These are phyloP conservation scores for Lenzites betulinus DNA, from an alignment of 768 basidiomycete genomes.

Conservation along the genomic window DNA sequence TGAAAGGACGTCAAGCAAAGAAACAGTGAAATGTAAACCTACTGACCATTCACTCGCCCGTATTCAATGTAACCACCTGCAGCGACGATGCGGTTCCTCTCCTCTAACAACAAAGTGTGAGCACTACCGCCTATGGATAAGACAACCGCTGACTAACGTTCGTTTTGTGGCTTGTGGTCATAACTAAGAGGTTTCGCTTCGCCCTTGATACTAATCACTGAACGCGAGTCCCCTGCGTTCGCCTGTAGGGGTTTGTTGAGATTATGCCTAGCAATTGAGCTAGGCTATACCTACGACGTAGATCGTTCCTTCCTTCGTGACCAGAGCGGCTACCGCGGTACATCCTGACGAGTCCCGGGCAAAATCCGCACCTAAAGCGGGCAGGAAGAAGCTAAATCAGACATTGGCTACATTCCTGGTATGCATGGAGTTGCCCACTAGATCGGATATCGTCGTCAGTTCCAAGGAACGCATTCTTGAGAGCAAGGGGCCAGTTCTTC, in stretches of 20 bases:
- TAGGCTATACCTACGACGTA: conserved; percentile 81
- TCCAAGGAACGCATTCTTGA: conserved; percentile 89
- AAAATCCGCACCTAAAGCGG: conserved; percentile 72
- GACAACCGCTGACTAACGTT: conserved; percentile 49
- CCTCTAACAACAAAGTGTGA: conserved; percentile 48
- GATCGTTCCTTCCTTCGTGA: conserved; percentile 77
- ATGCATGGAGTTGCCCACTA: conserved; percentile 46
- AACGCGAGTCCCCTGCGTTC: conserved; percentile 96
- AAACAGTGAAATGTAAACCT: background rate
- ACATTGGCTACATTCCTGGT: conserved; percentile 7
- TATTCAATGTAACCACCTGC: conserved; percentile 97
- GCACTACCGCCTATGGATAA: conserved; percentile 2
- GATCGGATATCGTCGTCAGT: conserved; percentile 93
- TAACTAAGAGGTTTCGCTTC: conserved; percentile 86
- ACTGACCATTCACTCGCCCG: conserved; percentile 90
- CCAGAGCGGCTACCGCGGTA: conserved; percentile 87
- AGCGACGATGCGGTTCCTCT: conserved; percentile 80
- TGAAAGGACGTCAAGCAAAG: background rate
- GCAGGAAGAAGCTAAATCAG: conserved; percentile 8
- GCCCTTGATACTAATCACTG: conserved; percentile 83
- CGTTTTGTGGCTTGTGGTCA: conserved; percentile 94
- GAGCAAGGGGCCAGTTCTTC: conserved; percentile 69
- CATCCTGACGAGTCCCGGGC: conserved; percentile 93
- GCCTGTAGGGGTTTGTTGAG: conserved; percentile 56
- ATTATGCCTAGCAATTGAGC: too few species aligned